Base-by-base conservation (phyloP, 768 basidiomycete genomes). In the Collybiopsis confluens region DNA sequence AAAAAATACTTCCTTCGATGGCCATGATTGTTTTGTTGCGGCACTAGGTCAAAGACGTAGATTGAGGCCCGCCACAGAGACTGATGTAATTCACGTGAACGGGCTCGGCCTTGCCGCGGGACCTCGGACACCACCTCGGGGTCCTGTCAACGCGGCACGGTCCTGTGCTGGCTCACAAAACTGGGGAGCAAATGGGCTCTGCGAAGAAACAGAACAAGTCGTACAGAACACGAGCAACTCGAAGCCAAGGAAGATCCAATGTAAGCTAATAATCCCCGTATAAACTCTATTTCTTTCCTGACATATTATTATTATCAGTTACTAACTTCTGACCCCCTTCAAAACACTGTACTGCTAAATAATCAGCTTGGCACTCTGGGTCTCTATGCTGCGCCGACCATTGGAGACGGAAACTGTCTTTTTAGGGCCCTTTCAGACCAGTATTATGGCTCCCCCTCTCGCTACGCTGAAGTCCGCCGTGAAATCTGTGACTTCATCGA, bases 401-500 rank as follows among this genome's bases (percentile, higher is more conserved):
- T 91, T 40, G 92, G 91, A 47, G 90, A 96, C 68, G 93, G 94
- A 44, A 96, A 95, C 71, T 97, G 93, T 69, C 81, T 97, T 58
- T 97, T 95, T 70, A 86, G 92, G 43, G 91, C 93, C 0, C 77
- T 95, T 52, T 85, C 87, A 43, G 93, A 96, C 70, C 93, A 96
- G 67, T 74, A 92, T 16, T 83, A 86, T 59, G 93, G 93, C 56
- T 77, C 86, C 2, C 82, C 85, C 11, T 77, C 82, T 11, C 73
- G 77, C 50, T 92, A 96, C 59, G 68, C 75, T 35, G 77, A 81
- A 54, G 76, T 95, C 21, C 77, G 93, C 44, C 68, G 77, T 58
- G 82, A 89, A 35, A 84, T 95, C 38, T 94, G 91, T 68, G 84
- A 90, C 63, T 92, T 88, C 83, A 86, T 95, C 52, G 80, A 80